Percentiles rank a stretch among this genome's conserved stretches.
Conservation (phyloP, 306 rosid genomes). For the Dalbergia oliveri region DNA sequence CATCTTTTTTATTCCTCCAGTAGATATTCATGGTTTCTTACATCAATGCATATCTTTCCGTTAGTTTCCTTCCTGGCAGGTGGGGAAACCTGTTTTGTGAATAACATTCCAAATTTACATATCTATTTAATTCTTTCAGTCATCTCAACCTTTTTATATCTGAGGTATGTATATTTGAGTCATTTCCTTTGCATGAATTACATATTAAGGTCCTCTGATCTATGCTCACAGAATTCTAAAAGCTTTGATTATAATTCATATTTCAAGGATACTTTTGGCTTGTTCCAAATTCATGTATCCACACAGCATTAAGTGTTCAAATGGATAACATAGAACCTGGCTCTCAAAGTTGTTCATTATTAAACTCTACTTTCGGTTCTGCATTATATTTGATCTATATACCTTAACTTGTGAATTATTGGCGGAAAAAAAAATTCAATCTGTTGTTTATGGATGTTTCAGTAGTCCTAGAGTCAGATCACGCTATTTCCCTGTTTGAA, state of each 20-base stretch:
- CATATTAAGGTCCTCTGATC: not conserved
- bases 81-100: not conserved
- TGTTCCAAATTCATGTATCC: not conserved
- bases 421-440: not conserved
- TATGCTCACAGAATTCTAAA: not conserved
- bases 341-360: not conserved
- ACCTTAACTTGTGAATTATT: not conserved
- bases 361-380: not conserved
- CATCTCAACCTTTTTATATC: not conserved
- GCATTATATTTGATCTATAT: not conserved
- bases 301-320: not conserved
- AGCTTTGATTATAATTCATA: not conserved
- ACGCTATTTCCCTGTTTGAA: constrained; percentile 23
- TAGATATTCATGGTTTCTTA: constrained; percentile 1
- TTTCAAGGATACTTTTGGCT: not conserved
- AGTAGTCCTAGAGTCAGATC: not conserved
- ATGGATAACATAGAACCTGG: not conserved
- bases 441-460: not conserved
- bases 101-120: constrained; percentile 8
- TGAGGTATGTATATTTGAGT: not conserved
- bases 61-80: not conserved
- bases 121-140: constrained; percentile 15
- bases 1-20: constrained; percentile 26
- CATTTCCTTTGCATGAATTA: constrained; percentile 19
- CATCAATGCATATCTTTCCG: constrained; percentile 17